Evolutionary conservation across 352 stramenopile genomes (phyloP).

Genomic region (Paralagenidium karlingii): DNA sequence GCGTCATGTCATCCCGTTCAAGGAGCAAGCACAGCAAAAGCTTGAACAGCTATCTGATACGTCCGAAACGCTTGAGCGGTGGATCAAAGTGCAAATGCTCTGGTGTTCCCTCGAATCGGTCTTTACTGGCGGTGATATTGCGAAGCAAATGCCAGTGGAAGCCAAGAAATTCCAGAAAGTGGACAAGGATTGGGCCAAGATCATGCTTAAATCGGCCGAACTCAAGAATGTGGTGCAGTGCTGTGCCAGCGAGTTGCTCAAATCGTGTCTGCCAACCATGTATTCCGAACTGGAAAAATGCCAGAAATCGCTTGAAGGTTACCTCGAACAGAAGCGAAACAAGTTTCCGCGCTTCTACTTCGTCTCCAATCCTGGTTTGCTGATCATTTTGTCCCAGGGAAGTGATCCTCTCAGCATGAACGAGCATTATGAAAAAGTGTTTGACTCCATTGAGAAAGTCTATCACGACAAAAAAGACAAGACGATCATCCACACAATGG

Average conservation of each 20-base stretch:
- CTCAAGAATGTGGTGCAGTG: constrained; percentile 89
- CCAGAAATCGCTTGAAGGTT: constrained; percentile 96
- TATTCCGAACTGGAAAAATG: constrained; percentile 97
- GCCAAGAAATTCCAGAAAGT: constrained; percentile 98
- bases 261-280: constrained; percentile 93
- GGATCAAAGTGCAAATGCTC: constrained; percentile 97
- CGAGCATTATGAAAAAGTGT: constrained; percentile 98
- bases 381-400: constrained; percentile 96
- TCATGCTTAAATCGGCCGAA: constrained; percentile 90
- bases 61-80: constrained; percentile 95
- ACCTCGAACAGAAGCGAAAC: constrained; percentile 97
- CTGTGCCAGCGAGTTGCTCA: constrained; percentile 95
- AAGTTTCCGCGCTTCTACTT: constrained; percentile 99
- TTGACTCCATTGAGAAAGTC: constrained; percentile 97
- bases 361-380: constrained; percentile 93
- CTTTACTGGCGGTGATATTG: constrained; percentile 97
- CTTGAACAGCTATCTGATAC: constrained; percentile 93
- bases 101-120: constrained; percentile 98
- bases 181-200: constrained; percentile 98
- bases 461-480: constrained; percentile 98
- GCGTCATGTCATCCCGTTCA: constrained; percentile 94
- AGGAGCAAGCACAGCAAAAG: constrained; percentile 90
- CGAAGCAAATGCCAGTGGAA: constrained; percentile 97
- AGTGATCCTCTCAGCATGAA: constrained; percentile 97
- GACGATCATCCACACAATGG: constrained; percentile 90